Conservation (phyloP, 2,329 filamentous ascomycete species). For the Botryosphaeria dothidea region DNA sequence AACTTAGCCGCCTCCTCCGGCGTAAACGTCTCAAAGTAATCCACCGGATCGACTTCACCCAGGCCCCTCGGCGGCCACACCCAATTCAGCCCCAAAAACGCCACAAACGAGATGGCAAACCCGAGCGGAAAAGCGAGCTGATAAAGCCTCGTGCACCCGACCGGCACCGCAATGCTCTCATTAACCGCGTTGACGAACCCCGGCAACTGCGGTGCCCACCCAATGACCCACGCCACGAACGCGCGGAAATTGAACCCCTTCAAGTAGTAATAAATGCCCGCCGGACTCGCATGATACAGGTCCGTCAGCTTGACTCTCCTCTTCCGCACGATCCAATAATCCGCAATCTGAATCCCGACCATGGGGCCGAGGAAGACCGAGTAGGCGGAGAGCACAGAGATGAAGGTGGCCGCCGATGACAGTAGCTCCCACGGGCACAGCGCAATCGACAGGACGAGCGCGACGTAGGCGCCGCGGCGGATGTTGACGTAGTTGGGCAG, state of each 20-base stretch:
- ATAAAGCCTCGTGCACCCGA: not conserved
- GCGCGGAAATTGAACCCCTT: conserved; percentile 49
- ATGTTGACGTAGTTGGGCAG: conserved; percentile 59
- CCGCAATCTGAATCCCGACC: conserved; percentile 47
- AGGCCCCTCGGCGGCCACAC: conserved; percentile 42
- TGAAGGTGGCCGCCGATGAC: conserved; percentile 30
- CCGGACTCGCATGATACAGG: conserved; percentile 41
- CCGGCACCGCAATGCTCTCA: not conserved
- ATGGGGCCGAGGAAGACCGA: conserved; percentile 51
- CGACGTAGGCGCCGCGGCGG: conserved; percentile 54
- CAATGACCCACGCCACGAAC: not conserved
- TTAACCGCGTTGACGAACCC: conserved; percentile 17
- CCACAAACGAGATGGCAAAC: conserved; percentile 38
- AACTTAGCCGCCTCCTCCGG: conserved; percentile 42
- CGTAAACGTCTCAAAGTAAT: conserved; percentile 51
- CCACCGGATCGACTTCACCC: conserved; percentile 46
- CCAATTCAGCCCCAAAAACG: conserved; percentile 37
- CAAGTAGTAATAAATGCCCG: conserved; percentile 46
- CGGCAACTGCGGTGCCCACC: not conserved
- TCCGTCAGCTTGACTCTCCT: conserved; percentile 45
- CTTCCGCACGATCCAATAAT: conserved; percentile 48
- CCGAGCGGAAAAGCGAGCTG: conserved; percentile 27
- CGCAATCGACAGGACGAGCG: conserved; percentile 46
- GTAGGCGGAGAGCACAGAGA: conserved; percentile 45
- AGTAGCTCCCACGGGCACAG: conserved; percentile 56